Evolutionary conservation across 257 asterid genomes (phyloP).

Genomic region (Solanum piurae): DNA sequence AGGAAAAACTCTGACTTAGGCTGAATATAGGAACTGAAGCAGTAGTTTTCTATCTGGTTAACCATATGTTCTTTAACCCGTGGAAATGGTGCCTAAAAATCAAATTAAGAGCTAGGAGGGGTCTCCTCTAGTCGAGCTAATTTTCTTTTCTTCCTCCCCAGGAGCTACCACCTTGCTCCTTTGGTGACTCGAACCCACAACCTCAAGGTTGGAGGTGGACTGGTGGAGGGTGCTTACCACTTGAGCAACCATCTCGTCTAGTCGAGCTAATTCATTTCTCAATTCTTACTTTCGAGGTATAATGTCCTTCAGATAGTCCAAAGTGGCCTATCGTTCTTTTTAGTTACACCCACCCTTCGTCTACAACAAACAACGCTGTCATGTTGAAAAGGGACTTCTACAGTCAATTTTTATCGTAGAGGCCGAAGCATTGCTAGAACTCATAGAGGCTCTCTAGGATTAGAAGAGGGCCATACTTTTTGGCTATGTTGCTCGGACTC

Average conservation of each 20-base stretch:
- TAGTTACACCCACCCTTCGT: neutral
- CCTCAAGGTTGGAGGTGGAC: neutral
- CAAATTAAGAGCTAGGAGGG: neutral
- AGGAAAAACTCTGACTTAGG: neutral
- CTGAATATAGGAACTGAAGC: neutral
- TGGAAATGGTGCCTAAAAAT: neutral
- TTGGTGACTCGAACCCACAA: neutral
- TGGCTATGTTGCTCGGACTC: neutral
- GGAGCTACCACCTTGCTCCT: neutral
- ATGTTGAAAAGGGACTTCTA: neutral
- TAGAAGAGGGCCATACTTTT: neutral
- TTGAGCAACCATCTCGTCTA: neutral
- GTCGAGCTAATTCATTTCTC: neutral
- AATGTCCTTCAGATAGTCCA: neutral
- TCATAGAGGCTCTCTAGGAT: neutral
- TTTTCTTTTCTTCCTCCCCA: neutral
- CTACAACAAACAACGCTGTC: neutral
- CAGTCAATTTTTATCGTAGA: neutral
- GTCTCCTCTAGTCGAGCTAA: neutral
- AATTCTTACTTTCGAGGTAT: neutral
- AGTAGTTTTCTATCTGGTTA: neutral
- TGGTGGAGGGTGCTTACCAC: neutral
- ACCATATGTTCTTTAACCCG: neutral
- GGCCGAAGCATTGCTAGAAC: neutral
- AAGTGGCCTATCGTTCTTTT: neutral